phyloP scores from a whole-genome alignment of 805 yeast genomes.

The Brettanomyces sp. region DNA sequence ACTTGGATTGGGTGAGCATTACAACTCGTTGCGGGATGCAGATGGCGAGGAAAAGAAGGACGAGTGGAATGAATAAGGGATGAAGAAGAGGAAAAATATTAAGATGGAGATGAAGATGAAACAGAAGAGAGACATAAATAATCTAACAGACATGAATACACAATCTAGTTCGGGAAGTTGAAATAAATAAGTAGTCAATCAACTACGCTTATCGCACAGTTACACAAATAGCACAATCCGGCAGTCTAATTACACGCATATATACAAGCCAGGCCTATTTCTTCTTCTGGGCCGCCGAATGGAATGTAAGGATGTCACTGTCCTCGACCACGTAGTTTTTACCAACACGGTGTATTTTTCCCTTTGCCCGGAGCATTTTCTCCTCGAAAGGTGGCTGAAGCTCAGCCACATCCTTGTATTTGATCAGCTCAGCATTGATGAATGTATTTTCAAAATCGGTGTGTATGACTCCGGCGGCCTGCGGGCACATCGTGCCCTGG shows the following conservation, averaged over 20 bases:
- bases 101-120: neutral
- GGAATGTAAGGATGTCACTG: constrained; percentile 85
- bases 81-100: neutral
- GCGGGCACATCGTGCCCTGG: constrained; percentile 89
- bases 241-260: neutral
- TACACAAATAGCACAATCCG: too few species aligned
- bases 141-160: too few species aligned
- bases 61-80: neutral
- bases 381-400: constrained; percentile 58
- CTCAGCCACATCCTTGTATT: constrained; percentile 71
- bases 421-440: constrained; percentile 87
- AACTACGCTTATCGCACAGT: too few species aligned
- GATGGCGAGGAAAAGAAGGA: neutral
- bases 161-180: too few species aligned
- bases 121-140: too few species aligned
- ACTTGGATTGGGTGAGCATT: constrained; percentile 91
- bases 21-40: constrained; percentile 54
- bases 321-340: constrained; percentile 92
- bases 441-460: constrained; percentile 92
- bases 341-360: constrained; percentile 86
- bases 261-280: constrained; percentile 2
- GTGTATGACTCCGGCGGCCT: constrained; percentile 97
- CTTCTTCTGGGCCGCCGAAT: constrained; percentile 59
- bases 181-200: too few species aligned
- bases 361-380: constrained; percentile 71